phyloP scores from a whole-genome alignment of 768 basidiomycete genomes.

The Suillus subalutaceus region DNA sequence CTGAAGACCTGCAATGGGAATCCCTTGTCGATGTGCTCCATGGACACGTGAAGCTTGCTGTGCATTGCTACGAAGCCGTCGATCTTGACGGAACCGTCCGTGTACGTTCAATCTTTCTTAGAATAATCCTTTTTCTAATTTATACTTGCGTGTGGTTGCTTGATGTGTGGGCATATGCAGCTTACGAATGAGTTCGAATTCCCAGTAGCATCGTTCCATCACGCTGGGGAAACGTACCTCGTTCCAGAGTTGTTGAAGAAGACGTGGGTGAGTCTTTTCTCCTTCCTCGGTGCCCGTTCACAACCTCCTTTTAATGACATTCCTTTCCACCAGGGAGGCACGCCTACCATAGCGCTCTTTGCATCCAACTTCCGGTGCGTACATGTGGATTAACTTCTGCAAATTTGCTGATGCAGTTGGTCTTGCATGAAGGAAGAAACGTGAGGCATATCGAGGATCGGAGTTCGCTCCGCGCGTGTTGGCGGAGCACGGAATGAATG shows the following conservation, averaged over 20 bases:
- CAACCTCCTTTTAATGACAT: not conserved
- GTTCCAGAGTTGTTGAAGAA: conserved; percentile 77
- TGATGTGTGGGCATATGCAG: conserved; percentile 32
- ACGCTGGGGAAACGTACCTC: conserved; percentile 81
- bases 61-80: conserved; percentile 56
- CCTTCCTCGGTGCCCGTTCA: conserved; percentile 5
- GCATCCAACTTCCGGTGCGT: conserved; percentile 49
- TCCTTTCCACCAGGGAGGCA: conserved; percentile 45
- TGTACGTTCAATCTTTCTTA: conserved; percentile 42
- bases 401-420: conserved; percentile 2
- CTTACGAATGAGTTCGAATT: conserved; percentile 87
- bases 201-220: conserved; percentile 75
- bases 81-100: conserved; percentile 77
- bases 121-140: not conserved
- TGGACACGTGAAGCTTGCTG: conserved; percentile 64
- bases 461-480: conserved; percentile 82
- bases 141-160: not conserved
- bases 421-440: conserved; percentile 56
- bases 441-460: conserved; percentile 79
- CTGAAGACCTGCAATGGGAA: conserved; percentile 75
- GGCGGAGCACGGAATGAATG: conserved; percentile 63
- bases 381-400: not conserved
- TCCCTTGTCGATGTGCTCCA: conserved; percentile 76
- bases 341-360: conserved; percentile 81
- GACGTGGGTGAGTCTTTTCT: conserved; percentile 51